Evolutionary conservation across 257 asterid species (phyloP), one percentile per base, ranked within the genome.

Genomic region (Solanum virginianum): DNA sequence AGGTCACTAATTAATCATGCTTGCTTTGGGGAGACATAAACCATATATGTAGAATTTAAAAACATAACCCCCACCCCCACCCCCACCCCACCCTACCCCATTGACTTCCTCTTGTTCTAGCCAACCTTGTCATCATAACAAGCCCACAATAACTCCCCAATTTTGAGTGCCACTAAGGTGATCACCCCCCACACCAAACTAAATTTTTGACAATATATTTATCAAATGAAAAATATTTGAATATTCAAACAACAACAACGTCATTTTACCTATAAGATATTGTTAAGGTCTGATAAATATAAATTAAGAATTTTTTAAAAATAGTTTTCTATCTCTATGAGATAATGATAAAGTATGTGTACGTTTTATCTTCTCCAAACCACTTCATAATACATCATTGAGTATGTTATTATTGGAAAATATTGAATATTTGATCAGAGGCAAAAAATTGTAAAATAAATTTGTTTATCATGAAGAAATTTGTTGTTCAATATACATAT

Each of bases 51-150:
- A 80, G 87, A 87, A 80, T 80, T 74, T 56, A 80, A 88, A 87
- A 88, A 86, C 36, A 75, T 83, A 56, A 85, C 45, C 80, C 66
- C 66, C 83, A 36, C 39, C 39, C 77, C 68, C 43, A 41, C 45
- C 45, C 45, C 45, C 0, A 7, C 32, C 80, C 77, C 47, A 29
- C 80, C 77, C 56, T 80, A 41, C 47, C 47, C 68, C 54, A 80
- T 17, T 89, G 91, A 89, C 90, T 85, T 88, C 8, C 39, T 47
- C 75, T 49, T 82, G 49, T 85, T 82, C 53, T 49, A 10, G 39
- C 81, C 87, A 88, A 89, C 91, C 90, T 87, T 86, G 84, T 90
- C 93, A 86, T 87, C 84, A 87, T 86, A 43, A 83, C 69, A 59
- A 85, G 82, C 59, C 86, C 82, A 60, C 63, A 69, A 43, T 71